Evolutionary conservation across 768 basidiomycete species (phyloP), one percentile per base, ranked within the genome.

Genomic region (Lanmaoa pseudosensibilis): DNA sequence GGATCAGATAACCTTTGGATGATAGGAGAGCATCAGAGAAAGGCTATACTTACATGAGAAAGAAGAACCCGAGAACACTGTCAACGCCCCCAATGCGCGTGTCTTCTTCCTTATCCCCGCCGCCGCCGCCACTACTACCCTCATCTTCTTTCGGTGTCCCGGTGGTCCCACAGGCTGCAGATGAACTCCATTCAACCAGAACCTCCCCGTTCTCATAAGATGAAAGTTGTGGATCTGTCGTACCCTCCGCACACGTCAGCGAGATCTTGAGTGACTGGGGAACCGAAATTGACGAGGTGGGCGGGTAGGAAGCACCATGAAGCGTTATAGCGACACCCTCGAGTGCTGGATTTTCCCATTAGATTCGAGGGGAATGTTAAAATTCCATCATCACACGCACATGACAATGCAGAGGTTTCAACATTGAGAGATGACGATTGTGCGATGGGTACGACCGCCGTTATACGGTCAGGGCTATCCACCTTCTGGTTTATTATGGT

Each of bases 61-160:
- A 90, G 77, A 94, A 94, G 81, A 89, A 93, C 4, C 90, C 88
- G n/a, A 95, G 75, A 23, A 87, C 90, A 70, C 86, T 90, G 4
- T 86, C 88, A 25, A 83, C 79, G 47, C 64, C 73, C 60, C 78
- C 73, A 40, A 73, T 69, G 3, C 76, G 68, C 36, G 69, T 65
- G 30, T 67, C 57, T 58, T 41, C 65, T 50, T 55, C 68, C n/a
- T 57, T 56, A 2, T 53, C 57, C 11, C 50, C 60, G 1, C 50
- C 64, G n/a, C 33, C 66, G 1, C 60, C 54, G 12, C 58, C 57
- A 33, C 48, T 52, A 38, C 60, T 64, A 4, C 66, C 52, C 6
- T 67, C 73, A 6, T 62, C 71, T 38, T 66, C 64, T 38, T 71
- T 70, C 50, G 66, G 64, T 19, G 63, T 51, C 36, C 49, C 55